Conservation (phyloP, 306 rosid genomes). For the Vigna trinervia region DNA sequence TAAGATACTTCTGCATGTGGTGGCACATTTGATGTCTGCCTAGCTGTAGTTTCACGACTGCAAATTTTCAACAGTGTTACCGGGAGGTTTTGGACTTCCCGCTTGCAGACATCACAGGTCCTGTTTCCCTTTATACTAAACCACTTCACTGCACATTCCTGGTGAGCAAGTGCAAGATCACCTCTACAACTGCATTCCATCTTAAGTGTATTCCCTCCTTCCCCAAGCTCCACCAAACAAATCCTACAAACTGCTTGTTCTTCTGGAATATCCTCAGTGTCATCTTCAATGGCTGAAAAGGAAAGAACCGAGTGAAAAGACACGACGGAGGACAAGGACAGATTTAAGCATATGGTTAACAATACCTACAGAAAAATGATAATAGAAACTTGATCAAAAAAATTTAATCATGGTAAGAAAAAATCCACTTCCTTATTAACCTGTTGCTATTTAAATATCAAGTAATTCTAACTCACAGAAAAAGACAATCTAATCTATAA, state of each 20-base stretch:
- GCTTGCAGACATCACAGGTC: conserved; percentile 89
- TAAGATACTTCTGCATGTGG: conserved; percentile 52
- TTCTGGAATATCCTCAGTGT: conserved; percentile 90
- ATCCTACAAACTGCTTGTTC: conserved; percentile 96
- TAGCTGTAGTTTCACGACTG: conserved; percentile 48
- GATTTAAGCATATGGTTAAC: conserved; percentile 16
- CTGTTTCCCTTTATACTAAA: conserved; percentile 92
- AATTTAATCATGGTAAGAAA: neutral
- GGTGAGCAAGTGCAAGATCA: conserved; percentile 95
- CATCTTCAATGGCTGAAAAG: conserved; percentile 66
- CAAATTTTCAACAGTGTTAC: conserved; percentile 80
- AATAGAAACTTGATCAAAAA: conserved; percentile 14
- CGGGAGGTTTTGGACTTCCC: conserved; percentile 77
- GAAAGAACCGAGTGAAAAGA: conserved; percentile 25
- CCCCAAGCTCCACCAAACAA: conserved; percentile 80
- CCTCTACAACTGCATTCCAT: conserved; percentile 99
- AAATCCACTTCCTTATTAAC: conserved; percentile 13
- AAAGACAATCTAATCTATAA: neutral
- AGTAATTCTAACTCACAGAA: conserved; percentile 16
- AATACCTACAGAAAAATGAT: neutral
- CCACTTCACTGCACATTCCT: conserved; percentile 95
- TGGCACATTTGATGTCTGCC: conserved; percentile 48
- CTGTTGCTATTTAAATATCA: conserved; percentile 18
- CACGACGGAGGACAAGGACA: conserved; percentile 1
- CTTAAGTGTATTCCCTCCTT: conserved; percentile 82